These are phyloP conservation scores for Agaricus subrufescens DNA, from an alignment of 768 basidiomycete genomes.

Conservation along the genomic window DNA sequence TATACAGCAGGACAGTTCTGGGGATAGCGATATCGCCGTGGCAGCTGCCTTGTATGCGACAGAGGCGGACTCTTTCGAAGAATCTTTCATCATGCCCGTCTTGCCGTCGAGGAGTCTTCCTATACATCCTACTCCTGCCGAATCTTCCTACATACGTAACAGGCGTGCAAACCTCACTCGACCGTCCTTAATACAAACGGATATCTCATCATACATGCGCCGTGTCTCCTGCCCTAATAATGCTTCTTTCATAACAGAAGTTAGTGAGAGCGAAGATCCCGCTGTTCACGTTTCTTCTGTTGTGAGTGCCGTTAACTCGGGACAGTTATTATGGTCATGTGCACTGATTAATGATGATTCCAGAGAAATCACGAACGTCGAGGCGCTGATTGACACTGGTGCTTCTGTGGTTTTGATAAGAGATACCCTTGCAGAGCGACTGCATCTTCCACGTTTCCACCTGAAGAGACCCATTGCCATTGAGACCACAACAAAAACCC, in stretches of 20 bases:
- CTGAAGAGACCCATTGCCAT: neutral
- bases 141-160: too few relatives aligned
- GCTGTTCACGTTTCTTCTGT: neutral
- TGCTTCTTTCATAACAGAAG: too few relatives aligned
- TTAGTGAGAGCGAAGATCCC: too few relatives aligned
- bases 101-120: too few relatives aligned
- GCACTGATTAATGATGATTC: neutral
- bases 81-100: neutral
- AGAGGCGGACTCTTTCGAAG: neutral
- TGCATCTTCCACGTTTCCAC: conserved; percentile 1
- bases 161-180: too few relatives aligned
- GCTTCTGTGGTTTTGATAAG: conserved; percentile 27
- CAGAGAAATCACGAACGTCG: too few relatives aligned
- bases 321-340: neutral
- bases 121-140: too few relatives aligned
- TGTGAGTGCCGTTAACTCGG: neutral
- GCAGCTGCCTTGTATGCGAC: neutral
- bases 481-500: neutral
- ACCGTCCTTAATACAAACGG: neutral
- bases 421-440: conserved; percentile 14
- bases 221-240: too few relatives aligned
- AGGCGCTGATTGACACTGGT: conserved; percentile 23
- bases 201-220: neutral
- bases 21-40: neutral
- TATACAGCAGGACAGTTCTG: neutral